Conservation (phyloP, 2,329 filamentous ascomycete genomes). For the Arthrinium puccinioides region DNA sequence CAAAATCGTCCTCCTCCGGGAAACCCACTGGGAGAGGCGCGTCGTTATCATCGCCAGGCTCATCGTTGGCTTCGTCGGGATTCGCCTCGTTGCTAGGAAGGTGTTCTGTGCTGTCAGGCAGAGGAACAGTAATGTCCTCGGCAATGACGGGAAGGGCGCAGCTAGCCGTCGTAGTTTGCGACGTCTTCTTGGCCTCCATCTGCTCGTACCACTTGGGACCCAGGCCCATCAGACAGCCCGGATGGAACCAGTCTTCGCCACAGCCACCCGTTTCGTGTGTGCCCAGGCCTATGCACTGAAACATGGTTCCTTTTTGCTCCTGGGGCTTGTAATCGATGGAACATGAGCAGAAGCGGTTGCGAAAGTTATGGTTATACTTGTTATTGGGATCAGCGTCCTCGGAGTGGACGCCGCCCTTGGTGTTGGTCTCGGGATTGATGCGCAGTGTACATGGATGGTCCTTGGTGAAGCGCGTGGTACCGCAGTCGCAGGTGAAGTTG, state of each 20-base stretch:
- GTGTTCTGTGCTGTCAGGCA: too few relatives aligned
- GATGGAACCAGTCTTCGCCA: constrained; percentile 97
- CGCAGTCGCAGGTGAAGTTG: constrained; percentile 94
- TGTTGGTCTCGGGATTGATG: constrained; percentile 63
- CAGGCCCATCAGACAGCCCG: constrained; percentile 80
- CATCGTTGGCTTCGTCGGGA: constrained; percentile 3
- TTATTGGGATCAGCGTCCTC: constrained; percentile 68
- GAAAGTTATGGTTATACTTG: constrained; percentile 93
- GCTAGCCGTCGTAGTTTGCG: constrained; percentile 5
- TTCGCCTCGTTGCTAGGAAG: neutral
- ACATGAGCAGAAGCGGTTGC: constrained; percentile 88
- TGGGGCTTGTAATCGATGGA: constrained; percentile 81
- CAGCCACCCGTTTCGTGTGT: constrained; percentile 77
- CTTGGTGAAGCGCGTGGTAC: constrained; percentile 69
- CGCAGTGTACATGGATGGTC: constrained; percentile 68
- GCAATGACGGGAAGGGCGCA: constrained; percentile 38
- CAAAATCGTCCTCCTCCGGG: constrained; percentile 81
- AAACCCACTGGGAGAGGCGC: constrained; percentile 76
- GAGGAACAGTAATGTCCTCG: constrained; percentile 29
- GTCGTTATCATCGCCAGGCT: constrained; percentile 46
- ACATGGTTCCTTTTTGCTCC: constrained; percentile 94
- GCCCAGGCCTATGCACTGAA: constrained; percentile 85
- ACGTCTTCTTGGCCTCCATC: constrained; percentile 24
- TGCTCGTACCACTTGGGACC: constrained; percentile 64
- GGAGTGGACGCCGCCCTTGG: constrained; percentile 68